Percentiles rank a stretch among this genome's conserved stretches.
Evolutionary conservation across 2,329 filamentous ascomycete genomes (phyloP).

Genomic region (Emergomyces africanus): DNA sequence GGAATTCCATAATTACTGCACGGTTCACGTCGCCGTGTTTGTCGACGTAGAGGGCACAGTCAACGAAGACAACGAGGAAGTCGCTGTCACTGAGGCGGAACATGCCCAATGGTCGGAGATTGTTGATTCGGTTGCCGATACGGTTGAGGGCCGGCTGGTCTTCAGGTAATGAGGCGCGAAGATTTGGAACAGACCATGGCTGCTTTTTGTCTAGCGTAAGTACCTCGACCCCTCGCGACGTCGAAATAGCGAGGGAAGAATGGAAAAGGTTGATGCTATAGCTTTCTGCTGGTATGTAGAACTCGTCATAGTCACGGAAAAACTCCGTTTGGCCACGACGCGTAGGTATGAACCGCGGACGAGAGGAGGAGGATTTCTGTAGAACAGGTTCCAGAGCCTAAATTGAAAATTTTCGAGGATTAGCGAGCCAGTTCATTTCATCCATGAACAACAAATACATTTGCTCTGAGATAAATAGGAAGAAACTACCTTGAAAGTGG

Average conservation of each 20-base stretch:
- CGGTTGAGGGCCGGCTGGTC: slow-evolving; percentile 54
- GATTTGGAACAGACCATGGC: slow-evolving; percentile 82
- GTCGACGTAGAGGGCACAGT: slow-evolving; percentile 95
- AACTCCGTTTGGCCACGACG: slow-evolving; percentile 71
- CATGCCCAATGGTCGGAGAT: slow-evolving; percentile 85
- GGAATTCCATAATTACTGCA: slow-evolving; percentile 95
- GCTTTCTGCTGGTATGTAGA: slow-evolving; percentile 93
- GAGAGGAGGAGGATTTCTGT: slow-evolving; percentile 81
- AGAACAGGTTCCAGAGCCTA: slow-evolving; percentile 88
- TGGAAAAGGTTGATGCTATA: slow-evolving; percentile 95
- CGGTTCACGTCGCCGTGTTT: slow-evolving; percentile 94
- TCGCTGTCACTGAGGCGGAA: slow-evolving; percentile 87
- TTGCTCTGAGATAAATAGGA: neutral
- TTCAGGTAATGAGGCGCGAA: slow-evolving; percentile 49
- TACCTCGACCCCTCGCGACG: slow-evolving; percentile 85
- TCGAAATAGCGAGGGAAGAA: slow-evolving; percentile 81
- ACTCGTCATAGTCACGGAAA: slow-evolving; percentile 97
- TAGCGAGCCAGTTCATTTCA: slow-evolving; percentile 4
- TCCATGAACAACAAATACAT: neutral
- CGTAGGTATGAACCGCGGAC: slow-evolving; percentile 47
- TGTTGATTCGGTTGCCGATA: slow-evolving; percentile 70
- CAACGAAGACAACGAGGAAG: slow-evolving; percentile 86
- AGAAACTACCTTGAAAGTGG: slow-evolving; percentile 61
- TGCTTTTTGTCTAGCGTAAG: slow-evolving; percentile 96
- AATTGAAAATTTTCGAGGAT: neutral